These are phyloP conservation scores for Teratosphaeria gauchensis DNA, from an alignment of 2,329 filamentous ascomycete genomes.

Conservation along the genomic window DNA sequence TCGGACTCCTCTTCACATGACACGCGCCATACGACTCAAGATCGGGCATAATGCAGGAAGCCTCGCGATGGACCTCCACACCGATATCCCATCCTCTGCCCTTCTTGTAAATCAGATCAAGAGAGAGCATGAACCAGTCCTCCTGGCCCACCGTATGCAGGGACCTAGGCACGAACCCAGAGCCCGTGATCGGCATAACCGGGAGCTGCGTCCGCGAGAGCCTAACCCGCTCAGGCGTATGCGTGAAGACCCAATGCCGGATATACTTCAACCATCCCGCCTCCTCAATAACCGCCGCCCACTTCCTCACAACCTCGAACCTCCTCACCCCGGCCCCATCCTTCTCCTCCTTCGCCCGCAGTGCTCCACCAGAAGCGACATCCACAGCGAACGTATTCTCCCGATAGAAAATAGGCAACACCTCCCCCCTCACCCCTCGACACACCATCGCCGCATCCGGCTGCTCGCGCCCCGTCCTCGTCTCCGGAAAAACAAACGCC, in stretches of 20 bases:
- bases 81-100: background rate
- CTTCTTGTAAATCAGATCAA: background rate
- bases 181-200: background rate
- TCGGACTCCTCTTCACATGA: constrained; percentile 1
- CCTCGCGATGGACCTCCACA: constrained; percentile 6
- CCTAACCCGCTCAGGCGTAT: background rate
- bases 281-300: constrained; percentile 7
- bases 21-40: constrained; percentile 1
- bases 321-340: background rate
- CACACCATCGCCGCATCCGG: constrained; percentile 17
- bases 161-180: background rate
- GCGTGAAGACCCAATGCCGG: background rate
- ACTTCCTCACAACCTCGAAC: constrained; percentile 5
- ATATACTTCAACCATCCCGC: constrained; percentile 2
- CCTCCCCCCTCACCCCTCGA: constrained; percentile 7
- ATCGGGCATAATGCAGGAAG: constrained; percentile 3
- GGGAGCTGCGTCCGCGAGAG: background rate
- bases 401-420: constrained; percentile 17
- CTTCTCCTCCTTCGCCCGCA: background rate
- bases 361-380: background rate
- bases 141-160: background rate
- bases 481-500: constrained; percentile 12
- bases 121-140: background rate
- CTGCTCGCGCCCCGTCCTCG: constrained; percentile 11
- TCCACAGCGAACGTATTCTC: constrained; percentile 17